Conservation (phyloP, 345 rosid genomes). For the Brassica nigra region DNA sequence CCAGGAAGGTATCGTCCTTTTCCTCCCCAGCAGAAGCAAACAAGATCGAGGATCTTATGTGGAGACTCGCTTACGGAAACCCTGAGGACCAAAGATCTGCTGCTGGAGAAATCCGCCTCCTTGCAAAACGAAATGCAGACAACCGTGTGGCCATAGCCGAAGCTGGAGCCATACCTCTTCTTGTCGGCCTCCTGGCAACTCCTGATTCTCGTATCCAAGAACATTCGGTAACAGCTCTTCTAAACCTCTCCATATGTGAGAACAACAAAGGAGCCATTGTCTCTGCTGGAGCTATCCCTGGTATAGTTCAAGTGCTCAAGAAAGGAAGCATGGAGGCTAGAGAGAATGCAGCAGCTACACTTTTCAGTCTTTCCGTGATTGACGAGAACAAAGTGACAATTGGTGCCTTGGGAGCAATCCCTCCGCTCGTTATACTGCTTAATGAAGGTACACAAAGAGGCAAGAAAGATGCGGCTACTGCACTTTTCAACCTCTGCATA, state of each 20-base stretch:
- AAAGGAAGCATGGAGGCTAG: slow-evolving; percentile 99
- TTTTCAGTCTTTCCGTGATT: slow-evolving; percentile 91
- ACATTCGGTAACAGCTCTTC: slow-evolving; percentile 92
- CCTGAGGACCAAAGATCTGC: slow-evolving; percentile 83
- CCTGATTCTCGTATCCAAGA: slow-evolving; percentile 91
- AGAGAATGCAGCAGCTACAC: slow-evolving; percentile 98
- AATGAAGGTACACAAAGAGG: slow-evolving; percentile 93
- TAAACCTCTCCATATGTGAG: slow-evolving; percentile 96
- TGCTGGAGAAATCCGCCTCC: slow-evolving; percentile 94
- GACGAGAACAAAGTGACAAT: slow-evolving; percentile 94
- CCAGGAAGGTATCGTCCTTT: slow-evolving; percentile 60
- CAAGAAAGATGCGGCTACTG: slow-evolving; percentile 98
- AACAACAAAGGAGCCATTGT: slow-evolving; percentile 91
- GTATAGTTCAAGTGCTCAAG: slow-evolving; percentile 90
- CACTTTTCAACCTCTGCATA: slow-evolving; percentile 92
- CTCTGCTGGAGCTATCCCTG: slow-evolving; percentile 87
- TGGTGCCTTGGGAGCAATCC: slow-evolving; percentile 83
- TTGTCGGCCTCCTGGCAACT: slow-evolving; percentile 74
- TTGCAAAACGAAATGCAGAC: slow-evolving; percentile 94
- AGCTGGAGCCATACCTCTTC: slow-evolving; percentile 98
- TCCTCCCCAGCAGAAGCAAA: slow-evolving; percentile 74
- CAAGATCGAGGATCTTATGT: slow-evolving; percentile 73
- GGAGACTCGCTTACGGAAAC: slow-evolving; percentile 71
- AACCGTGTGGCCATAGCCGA: slow-evolving; percentile 97
- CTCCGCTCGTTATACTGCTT: slow-evolving; percentile 79